Evolutionary conservation across 495 filamentous ascomycete genomes (phyloP), one percentile per base, ranked within the genome.

Genomic region (Talaromyces ruber): DNA sequence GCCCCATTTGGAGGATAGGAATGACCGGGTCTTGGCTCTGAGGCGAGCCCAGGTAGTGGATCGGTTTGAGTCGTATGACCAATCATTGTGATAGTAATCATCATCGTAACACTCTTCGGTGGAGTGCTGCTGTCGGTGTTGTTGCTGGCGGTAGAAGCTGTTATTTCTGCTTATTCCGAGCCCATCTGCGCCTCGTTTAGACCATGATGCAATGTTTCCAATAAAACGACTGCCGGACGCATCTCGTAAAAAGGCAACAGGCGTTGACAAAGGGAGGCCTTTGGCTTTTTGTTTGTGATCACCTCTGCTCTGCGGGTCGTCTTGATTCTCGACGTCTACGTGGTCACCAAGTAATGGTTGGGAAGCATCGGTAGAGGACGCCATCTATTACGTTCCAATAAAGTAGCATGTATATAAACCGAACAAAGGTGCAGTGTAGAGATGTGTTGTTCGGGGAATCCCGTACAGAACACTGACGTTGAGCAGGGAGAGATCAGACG

Each of bases 1-100:
- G 57, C 83, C 85, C 32, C 73, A 67, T 66, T 74, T 80, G 18
- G 85, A 86, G 34, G 75, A 71, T 34, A 86, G 74, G 64, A 83
- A 76, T 43, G 68, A 66, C 21, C 70, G 67, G 5, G 66, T 62
- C 21, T 70, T 71, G 64, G 63, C 63, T 59, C 62, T 59, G 37
- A 64, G 62, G 26, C 57, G 51, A 4, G 51, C 26, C n/a, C 21
- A 26, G 7, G 24, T 21, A 12, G 51, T 28, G 16, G 26, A 14
- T 54, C 21, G 9, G 9, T 54, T 6, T 22, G 12, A 0, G 11
- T 28, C 51, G 21, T 54, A 25, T 14, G 22, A 16, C 34, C 34
- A 39, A 16, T 16, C 34, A 16, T 39, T 39, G 11, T 39, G 22
- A 14, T 25, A 25, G 21, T 54, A 14, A 2, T 28, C 51, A 28